Conservation (phyloP, 352 stramenopile species). For the Thalassiosira hispida region DNA sequence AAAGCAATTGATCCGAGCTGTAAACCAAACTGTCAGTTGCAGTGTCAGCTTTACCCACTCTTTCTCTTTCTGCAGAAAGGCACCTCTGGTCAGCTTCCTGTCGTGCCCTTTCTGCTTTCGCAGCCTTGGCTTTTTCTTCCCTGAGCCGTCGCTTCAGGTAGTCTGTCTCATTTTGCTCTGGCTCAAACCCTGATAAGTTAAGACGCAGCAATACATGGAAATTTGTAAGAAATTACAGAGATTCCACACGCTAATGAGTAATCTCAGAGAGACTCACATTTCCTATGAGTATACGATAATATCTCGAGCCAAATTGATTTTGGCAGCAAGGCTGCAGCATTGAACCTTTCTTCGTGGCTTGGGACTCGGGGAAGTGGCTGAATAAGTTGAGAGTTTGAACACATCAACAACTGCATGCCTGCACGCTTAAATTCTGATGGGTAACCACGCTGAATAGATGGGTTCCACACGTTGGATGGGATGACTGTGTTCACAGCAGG, state of each 20-base stretch:
- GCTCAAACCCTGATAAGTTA: constrained; percentile 71
- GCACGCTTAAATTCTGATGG: constrained; percentile 66
- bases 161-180: constrained; percentile 62
- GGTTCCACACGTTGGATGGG: constrained; percentile 72
- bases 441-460: constrained; percentile 63
- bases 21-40: too few relatives aligned
- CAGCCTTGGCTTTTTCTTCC: constrained; percentile 70
- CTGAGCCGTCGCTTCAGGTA: constrained; percentile 66
- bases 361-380: constrained; percentile 57
- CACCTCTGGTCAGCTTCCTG: constrained; percentile 61
- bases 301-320: constrained; percentile 80
- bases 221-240: constrained; percentile 12
- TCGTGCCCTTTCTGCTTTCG: constrained; percentile 62
- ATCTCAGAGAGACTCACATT: constrained; percentile 64
- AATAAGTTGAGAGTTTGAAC: constrained; percentile 63
- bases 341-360: constrained; percentile 50
- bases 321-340: constrained; percentile 72
- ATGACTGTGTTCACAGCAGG: constrained; percentile 62
- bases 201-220: constrained; percentile 8
- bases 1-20: too few relatives aligned
- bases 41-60: constrained; percentile 20
- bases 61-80: constrained; percentile 64
- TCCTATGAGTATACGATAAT: constrained; percentile 79
- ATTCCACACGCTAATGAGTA: neutral
- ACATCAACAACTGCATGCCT: constrained; percentile 72